Base-by-base conservation (phyloP, 495 filamentous ascomycete species). In the Venustampulla echinocandica region DNA sequence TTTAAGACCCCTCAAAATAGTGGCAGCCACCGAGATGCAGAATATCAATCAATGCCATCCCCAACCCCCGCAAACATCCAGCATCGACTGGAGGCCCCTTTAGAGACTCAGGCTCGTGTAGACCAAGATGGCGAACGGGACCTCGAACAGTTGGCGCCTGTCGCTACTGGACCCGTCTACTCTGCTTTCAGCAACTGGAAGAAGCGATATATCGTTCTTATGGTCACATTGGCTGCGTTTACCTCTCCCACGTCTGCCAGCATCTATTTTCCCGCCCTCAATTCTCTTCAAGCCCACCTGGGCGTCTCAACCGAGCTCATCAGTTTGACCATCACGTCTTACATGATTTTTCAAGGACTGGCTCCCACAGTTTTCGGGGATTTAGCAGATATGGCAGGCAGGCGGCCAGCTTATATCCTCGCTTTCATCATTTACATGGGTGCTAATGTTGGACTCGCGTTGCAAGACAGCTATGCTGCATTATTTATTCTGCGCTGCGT, bases 181-280 rank as follows among this genome's bases (percentile, higher is more conserved):
- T 60, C 54, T 1, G 54, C 44, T 2, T 60, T 60, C 18, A 27
- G 41, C 10, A 34, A 2, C 37, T 44, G 45, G 44, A 49, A 69
- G 49, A 69, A 68, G 35, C 39, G 60, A 44, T 65, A 59, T 47
- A 71, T 69, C 40, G 56, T 67, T 11, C 19, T 52, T 50, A 79
- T 90, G 64, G 76, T 81, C 32, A 75, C 77, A 19, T 69, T 71
- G 42, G 76, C 76, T 10, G 73, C 76, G 28, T 82, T 86, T 53
- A 76, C 85, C 58, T 87, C 82, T 0, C 83, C 84, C 1, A 70
- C 87, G 41, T 85, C 81, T 0, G 81, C 81, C 15, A 86, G 84
- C 54, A 86, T 88, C 33, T 92, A 92, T 61, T 87, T 88, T 49
- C 85, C 84, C 3, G 80, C 81, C 1, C 65, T 90, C 44, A 76